Evolutionary conservation across 345 rosid genomes (phyloP), one percentile per base, ranked within the genome.

Genomic region (Bruguiera sexangula): DNA sequence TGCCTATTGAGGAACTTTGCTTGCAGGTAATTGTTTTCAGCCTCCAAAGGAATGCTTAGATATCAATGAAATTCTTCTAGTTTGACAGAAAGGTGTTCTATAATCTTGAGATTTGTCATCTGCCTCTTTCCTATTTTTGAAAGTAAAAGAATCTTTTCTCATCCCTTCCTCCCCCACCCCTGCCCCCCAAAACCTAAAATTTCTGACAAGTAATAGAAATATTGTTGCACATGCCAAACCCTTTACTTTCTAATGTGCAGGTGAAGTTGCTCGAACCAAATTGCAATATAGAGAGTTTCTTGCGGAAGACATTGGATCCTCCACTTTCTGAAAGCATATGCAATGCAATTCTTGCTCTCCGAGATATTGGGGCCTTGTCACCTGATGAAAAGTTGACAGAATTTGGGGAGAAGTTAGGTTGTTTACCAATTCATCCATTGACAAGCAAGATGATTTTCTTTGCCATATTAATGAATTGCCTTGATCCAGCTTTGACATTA

Each of bases 391-490:
- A 84, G 69, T 80, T 87, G 81, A 95, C 98, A 4, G 92, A 83
- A 73, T 89, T 95, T 58, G 99, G 98, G 78, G 91, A 88, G 83
- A 95, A 86, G 80, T 73, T 92, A 27, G 97, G 91, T 65, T 83
- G 79, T 76, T 84, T 92, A 57, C 96, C 99, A 73, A 89, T 92
- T 77, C 98, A 95, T 84, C 99, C 98, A 61, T 70, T 83, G 60
- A 95, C 88, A 10, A 83, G 96, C 90, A 92, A 82, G 84, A 92
- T 95, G 98, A 85, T 95, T 77, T 90, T 95, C 80, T 90, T 92
- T 29, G 92, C 97, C 57, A 84, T 95, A 63, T 72, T 95, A 80
- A 86, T 95, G 83, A 86, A 90, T 81, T 92, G 96, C 76, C 96
- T 95, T 55, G 96, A 92, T 80, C 99, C 98, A 61, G 97, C 99